phyloP scores from a whole-genome alignment of 2,329 filamentous ascomycete species.

The Fusarium sp. region DNA sequence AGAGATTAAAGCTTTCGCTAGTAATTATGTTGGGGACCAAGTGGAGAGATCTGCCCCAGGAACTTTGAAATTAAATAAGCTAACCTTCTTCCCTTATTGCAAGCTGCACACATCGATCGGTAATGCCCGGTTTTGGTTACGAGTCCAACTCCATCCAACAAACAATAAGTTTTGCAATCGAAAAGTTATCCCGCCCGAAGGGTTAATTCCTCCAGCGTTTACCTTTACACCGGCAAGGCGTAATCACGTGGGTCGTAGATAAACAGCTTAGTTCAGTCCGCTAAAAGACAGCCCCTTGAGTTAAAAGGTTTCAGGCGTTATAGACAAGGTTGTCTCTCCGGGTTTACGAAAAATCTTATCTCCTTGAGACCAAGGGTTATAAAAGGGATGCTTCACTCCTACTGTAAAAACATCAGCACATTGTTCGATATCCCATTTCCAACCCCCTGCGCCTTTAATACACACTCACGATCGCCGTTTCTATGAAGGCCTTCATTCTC shows the following conservation, averaged over 20 bases:
- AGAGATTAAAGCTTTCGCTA: no score
- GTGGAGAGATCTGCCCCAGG: no score
- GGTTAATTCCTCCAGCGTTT: constrained; percentile 12
- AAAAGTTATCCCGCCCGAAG: constrained; percentile 10
- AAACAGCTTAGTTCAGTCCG: constrained; percentile 14
- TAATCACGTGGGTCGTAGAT: constrained; percentile 12
- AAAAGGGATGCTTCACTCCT: constrained; percentile 17
- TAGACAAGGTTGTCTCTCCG: constrained; percentile 14
- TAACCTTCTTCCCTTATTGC: not conserved
- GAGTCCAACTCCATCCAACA: constrained; percentile 16
- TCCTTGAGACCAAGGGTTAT: constrained; percentile 11
- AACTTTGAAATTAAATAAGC: no score
- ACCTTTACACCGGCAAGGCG: constrained; percentile 12
- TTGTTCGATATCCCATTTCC: constrained; percentile 16
- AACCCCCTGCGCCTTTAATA: constrained; percentile 12
- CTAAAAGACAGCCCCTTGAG: constrained; percentile 13
- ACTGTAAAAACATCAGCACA: constrained; percentile 15
- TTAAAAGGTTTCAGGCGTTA: constrained; percentile 13
- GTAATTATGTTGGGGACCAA: no score
- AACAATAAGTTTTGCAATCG: constrained; percentile 15
- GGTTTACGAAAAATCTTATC: constrained; percentile 13
- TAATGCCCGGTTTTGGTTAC: not conserved
- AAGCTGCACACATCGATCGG: constrained; percentile 1
- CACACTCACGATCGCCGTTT: constrained; percentile 12
- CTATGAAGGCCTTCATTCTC: constrained; percentile 16